Conservation (phyloP, 495 filamentous ascomycete genomes). For the Penicillium chermesinum region DNA sequence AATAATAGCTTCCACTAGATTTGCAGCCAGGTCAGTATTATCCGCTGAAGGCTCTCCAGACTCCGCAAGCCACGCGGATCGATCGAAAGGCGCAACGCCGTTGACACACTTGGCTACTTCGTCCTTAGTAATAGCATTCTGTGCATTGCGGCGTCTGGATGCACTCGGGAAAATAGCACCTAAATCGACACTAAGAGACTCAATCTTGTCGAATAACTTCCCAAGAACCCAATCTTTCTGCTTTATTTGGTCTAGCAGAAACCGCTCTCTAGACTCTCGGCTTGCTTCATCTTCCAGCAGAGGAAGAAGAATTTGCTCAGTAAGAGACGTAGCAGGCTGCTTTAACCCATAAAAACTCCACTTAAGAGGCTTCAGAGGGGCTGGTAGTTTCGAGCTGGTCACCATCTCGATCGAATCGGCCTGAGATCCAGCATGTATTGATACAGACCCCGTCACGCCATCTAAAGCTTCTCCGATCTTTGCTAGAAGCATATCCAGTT, state of each 20-base stretch:
- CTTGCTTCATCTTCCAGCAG: slow-evolving; percentile 55
- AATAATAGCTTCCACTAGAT: slow-evolving; percentile 24
- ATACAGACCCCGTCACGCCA: slow-evolving; percentile 31
- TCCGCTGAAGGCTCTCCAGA: slow-evolving; percentile 11
- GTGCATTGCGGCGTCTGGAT: slow-evolving; percentile 36
- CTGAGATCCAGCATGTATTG: slow-evolving; percentile 21
- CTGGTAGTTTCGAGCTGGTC: slow-evolving; percentile 58
- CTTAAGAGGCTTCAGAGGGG: slow-evolving; percentile 59
- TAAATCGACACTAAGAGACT: slow-evolving; percentile 60
- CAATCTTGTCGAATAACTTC: slow-evolving; percentile 74
- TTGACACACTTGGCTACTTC: slow-evolving; percentile 39
- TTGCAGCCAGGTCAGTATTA: slow-evolving; percentile 17
- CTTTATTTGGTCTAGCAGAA: slow-evolving; percentile 54
- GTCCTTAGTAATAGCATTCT: slow-evolving; percentile 29
- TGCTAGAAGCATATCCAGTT: slow-evolving; percentile 65
- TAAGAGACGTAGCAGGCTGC: slow-evolving; percentile 48
- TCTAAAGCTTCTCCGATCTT: slow-evolving; percentile 64
- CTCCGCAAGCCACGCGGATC: slow-evolving; percentile 35
- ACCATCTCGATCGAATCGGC: slow-evolving; percentile 48
- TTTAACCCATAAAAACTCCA: slow-evolving; percentile 63
- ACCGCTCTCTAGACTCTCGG: slow-evolving; percentile 46
- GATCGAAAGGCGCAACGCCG: slow-evolving; percentile 44
- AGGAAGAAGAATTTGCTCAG: slow-evolving; percentile 63
- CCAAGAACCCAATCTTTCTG: slow-evolving; percentile 78
- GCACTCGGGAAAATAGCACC: slow-evolving; percentile 65